A percentile compares a stretch with the other conserved stretches of the same genome.
Evolutionary conservation across 805 yeast species (phyloP).

Genomic region (Zygotorulaspora danielsina): DNA sequence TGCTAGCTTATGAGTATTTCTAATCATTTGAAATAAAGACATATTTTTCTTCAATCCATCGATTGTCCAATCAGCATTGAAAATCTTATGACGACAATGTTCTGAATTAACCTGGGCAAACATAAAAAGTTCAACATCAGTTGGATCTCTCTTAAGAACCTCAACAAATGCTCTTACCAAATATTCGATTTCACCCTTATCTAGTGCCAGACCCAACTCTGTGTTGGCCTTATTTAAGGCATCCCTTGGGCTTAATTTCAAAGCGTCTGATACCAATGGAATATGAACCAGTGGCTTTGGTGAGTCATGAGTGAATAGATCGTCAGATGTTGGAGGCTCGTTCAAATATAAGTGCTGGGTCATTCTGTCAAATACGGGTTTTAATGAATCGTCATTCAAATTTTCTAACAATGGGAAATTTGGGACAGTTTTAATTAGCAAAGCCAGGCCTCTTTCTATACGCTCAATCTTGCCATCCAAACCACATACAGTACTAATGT

Average conservation of each 20-base stretch:
- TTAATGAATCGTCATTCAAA: slow-evolving; percentile 52
- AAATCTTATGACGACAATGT: slow-evolving; percentile 98
- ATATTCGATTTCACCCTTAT: slow-evolving; percentile 88
- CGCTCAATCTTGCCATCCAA: slow-evolving; percentile 65
- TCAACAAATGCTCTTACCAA: slow-evolving; percentile 76
- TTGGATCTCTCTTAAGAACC: slow-evolving; percentile 79
- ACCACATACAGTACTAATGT: slow-evolving; percentile 86
- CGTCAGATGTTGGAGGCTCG: slow-evolving; percentile 59
- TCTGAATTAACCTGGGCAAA: slow-evolving; percentile 99
- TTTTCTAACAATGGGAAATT: slow-evolving; percentile 63
- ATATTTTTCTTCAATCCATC: slow-evolving; percentile 72
- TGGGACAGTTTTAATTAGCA: slow-evolving; percentile 64
- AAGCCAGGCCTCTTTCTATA: slow-evolving; percentile 85
- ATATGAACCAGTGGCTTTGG: slow-evolving; percentile 83
- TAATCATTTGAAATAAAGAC: slow-evolving; percentile 88
- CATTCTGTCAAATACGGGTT: slow-evolving; percentile 88
- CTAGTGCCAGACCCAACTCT: slow-evolving; percentile 88
- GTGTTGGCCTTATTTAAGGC: slow-evolving; percentile 73
- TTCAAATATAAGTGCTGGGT: slow-evolving; percentile 68
- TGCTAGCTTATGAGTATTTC: slow-evolving; percentile 80
- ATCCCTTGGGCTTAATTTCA: slow-evolving; percentile 37
- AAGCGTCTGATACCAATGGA: slow-evolving; percentile 49
- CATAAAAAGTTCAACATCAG: slow-evolving; percentile 97
- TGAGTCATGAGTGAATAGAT: slow-evolving; percentile 68
- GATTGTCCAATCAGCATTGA: slow-evolving; percentile 97